Base-by-base conservation (phyloP, 768 basidiomycete species). In the Lactarius tabidus region DNA sequence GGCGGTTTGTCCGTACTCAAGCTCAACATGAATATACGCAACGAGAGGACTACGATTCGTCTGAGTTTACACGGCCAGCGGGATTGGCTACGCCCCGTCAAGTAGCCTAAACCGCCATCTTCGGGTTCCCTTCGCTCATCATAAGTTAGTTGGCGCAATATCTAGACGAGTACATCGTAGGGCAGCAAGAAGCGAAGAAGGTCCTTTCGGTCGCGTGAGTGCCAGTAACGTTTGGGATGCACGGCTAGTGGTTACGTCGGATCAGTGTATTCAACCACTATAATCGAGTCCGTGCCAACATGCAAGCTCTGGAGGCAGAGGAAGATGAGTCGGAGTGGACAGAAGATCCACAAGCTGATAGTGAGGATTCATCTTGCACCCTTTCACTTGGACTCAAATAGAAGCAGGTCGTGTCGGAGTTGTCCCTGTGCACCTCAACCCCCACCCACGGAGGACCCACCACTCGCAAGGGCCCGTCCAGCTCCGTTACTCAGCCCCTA, bases 241-340 rank as follows among this genome's bases (percentile, higher is more conserved):
- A 23, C 43, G 48, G 12, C 23, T 26, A 26, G 48, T 9, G 15
- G 57, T 45, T 57, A 29, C 48, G 35, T 31, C 18, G 33, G 1
- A 52, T 0, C 72, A 96, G 94, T 36, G 93, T 96, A 2, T 97
- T 88, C 81, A 96, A 97, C 70, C 95, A 97, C 75, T 97, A 95
- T 74, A 94, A 90, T 72, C 90, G 95, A 51, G 87, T 93, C 6
- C 83, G 85, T 29, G 86, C 89, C 62, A 91, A 93, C 70, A 71
- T 88, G 55, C 78, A 82, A 20, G 78, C 80, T 26, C 67, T 78
- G 35, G 81, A 84, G 58, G 77, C 79, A n/a, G 77, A 75, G 29
- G 54, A 74, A 55, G 71, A 69, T 17, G 57, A 60, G 31, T 60
- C 74, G 8, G 71, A 66, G 17, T 78, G 78, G 77, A 69, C 71